Conservation (phyloP, 495 filamentous ascomycete species). For the Sabuloglossum arenarium region DNA sequence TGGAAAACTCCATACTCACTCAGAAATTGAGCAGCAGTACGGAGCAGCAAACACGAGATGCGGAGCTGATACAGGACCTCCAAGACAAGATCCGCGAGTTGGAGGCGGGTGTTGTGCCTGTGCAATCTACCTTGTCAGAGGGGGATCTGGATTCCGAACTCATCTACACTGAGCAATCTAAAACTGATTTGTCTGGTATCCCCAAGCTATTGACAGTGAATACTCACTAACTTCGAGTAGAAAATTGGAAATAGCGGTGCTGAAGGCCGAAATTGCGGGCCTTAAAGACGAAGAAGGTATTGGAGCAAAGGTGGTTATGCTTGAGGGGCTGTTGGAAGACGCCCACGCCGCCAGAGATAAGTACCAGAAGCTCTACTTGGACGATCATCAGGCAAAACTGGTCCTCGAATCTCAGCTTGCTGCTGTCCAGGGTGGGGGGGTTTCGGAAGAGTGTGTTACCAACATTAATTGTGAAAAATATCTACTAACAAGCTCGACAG, state of each 20-base stretch:
- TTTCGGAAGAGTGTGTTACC: constrained; percentile 15
- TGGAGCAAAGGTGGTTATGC: constrained; percentile 9
- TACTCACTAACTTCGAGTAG: neutral
- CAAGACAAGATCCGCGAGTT: constrained; percentile 30
- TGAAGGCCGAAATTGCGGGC: constrained; percentile 1
- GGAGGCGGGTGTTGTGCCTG: constrained; percentile 13
- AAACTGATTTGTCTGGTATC: neutral
- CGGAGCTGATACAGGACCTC: constrained; percentile 32
- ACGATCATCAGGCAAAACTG: constrained; percentile 11
- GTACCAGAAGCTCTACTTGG: constrained; percentile 11
- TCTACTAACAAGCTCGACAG: constrained; percentile 12
- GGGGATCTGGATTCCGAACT: constrained; percentile 8
- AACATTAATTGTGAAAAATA: constrained; percentile 1
- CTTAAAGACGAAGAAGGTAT: neutral
- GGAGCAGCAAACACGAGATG: constrained; percentile 33
- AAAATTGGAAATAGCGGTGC: neutral
- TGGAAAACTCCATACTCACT: constrained; percentile 33
- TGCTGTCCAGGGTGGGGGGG: constrained; percentile 12
- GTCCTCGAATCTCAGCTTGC: constrained; percentile 17
- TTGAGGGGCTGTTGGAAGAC: constrained; percentile 14
- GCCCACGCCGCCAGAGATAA: constrained; percentile 7
- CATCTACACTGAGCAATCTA: neutral
- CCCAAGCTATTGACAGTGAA: neutral
- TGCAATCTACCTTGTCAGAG: constrained; percentile 3
- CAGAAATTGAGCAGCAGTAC: constrained; percentile 30